phyloP scores from a whole-genome alignment of 805 yeast species.

The Debaryomyces maramus region DNA sequence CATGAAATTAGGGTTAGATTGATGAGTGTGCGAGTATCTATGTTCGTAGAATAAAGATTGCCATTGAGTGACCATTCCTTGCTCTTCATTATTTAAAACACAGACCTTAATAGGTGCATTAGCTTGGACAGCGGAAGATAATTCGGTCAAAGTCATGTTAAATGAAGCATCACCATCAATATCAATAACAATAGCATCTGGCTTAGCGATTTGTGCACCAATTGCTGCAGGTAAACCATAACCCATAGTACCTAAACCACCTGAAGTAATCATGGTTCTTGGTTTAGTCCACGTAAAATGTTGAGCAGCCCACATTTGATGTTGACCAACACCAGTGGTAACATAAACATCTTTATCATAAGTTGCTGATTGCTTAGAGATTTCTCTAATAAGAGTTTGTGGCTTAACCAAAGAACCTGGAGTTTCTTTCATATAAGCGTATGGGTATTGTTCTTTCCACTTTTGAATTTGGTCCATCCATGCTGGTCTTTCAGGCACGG shows the following conservation, averaged over 20 bases:
- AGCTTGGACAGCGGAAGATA: conserved; percentile 93
- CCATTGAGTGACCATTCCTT: conserved; percentile 99
- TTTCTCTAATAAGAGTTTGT: conserved; percentile 82
- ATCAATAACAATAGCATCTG: conserved; percentile 92
- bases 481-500: conserved; percentile 65
- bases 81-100: conserved; percentile 95
- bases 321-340: conserved; percentile 99
- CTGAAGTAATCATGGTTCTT: conserved; percentile 93
- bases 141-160: conserved; percentile 94
- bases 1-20: conserved; percentile 89
- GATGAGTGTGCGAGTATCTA: conserved; percentile 98
- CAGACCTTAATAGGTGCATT: conserved; percentile 85
- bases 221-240: conserved; percentile 96
- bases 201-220: conserved; percentile 96
- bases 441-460: conserved; percentile 89
- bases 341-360: conserved; percentile 75
- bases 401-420: conserved; percentile 84
- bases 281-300: conserved; percentile 93
- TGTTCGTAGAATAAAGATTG: conserved; percentile 96
- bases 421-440: conserved; percentile 76
- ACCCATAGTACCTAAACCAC: conserved; percentile 99
- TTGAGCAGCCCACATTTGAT: conserved; percentile 99
- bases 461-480: conserved; percentile 75
- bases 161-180: conserved; percentile 99
- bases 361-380: conserved; percentile 66